Conservation (phyloP, 495 filamentous ascomycete species). For the Penicillium silybi region DNA sequence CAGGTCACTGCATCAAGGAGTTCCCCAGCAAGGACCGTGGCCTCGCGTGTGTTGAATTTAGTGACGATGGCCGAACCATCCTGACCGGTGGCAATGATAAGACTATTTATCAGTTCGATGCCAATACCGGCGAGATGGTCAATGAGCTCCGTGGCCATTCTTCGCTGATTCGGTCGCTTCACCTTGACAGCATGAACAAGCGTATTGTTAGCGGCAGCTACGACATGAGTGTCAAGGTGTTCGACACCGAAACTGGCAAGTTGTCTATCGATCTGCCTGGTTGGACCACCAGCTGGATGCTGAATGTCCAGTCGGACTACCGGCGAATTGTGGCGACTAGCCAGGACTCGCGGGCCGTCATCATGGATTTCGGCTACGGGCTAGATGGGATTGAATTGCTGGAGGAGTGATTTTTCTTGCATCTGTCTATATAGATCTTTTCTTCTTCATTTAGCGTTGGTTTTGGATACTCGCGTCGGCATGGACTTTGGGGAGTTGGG, state of each 20-base stretch:
- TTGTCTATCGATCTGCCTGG: slow-evolving; percentile 72
- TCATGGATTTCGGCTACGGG: slow-evolving; percentile 71
- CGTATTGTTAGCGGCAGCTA: slow-evolving; percentile 89
- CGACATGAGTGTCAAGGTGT: slow-evolving; percentile 91
- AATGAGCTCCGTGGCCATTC: slow-evolving; percentile 73
- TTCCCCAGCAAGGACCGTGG: slow-evolving; percentile 84
- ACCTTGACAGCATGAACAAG: slow-evolving; percentile 78
- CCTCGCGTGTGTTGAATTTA: slow-evolving; percentile 92
- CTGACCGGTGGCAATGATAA: slow-evolving; percentile 92
- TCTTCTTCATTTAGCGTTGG: slow-evolving; percentile 13
- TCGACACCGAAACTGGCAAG: slow-evolving; percentile 71
- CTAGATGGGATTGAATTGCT: slow-evolving; percentile 46
- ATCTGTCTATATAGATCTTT: slow-evolving; percentile 15
- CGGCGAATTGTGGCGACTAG: slow-evolving; percentile 87
- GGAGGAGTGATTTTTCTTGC: slow-evolving; percentile 33
- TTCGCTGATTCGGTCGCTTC: slow-evolving; percentile 78
- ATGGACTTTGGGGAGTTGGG: slow-evolving; percentile 8
- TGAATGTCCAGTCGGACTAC: slow-evolving; percentile 93
- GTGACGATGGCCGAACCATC: slow-evolving; percentile 81
- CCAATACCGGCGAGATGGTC: slow-evolving; percentile 79
- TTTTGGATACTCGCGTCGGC: slow-evolving; percentile 2
- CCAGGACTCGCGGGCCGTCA: slow-evolving; percentile 83
- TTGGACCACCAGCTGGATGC: slow-evolving; percentile 94
- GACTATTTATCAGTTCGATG: slow-evolving; percentile 91
- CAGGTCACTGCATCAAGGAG: slow-evolving; percentile 79